Base-by-base conservation (phyloP, 768 basidiomycete species). In the Mycena indigotica region DNA sequence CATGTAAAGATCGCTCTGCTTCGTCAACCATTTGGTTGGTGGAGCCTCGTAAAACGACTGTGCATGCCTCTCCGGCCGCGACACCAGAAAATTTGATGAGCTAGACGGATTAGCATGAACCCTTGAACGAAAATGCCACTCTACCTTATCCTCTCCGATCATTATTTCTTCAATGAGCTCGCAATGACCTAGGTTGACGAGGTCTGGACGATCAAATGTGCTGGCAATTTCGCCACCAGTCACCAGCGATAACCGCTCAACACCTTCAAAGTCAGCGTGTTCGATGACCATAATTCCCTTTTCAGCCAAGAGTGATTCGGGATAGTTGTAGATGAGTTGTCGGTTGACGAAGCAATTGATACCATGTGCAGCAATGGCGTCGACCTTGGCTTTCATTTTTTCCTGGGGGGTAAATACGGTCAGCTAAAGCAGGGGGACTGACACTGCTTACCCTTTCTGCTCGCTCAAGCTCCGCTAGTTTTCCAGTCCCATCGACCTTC, bases 81-180 rank as follows among this genome's bases (percentile, higher is more conserved):
- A 99, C 96, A 40, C 97, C 97, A 8, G 97, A 98, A 81, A 99
- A 99, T 77, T 98, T 99, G 79, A 98, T 97, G 60, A 99, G 82
- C 95, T 98, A 64, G 6, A 53, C 2, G 49, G 35, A 39, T 29
- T 53, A 26, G 50, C 35, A 29, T 30, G 40, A 23, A 10, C 25
- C 8, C 5, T 5, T 49, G 50, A 30, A 32, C 19, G 28, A 50
- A 28, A 29, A 25, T 41, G 17, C 17, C 19, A 19, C 54, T 78
- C 23, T 58, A 94, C 96, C 86, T 95, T 97, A 73, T 99, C 97
- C 76, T 99, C 97, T 17, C 97, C 97, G 63, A 99, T 98, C 83
- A 99, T 98, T 65, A 98, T 89, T 77, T 99, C 97, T 75, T 98
- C 97, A 55, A 99, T 97, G 61, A 95, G 70, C 62, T 98, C 96